Percentiles rank a stretch among this genome's conserved stretches.
Evolutionary conservation across 2,329 filamentous ascomycete genomes (phyloP).

Genomic region (Xylaria hypoxylon): DNA sequence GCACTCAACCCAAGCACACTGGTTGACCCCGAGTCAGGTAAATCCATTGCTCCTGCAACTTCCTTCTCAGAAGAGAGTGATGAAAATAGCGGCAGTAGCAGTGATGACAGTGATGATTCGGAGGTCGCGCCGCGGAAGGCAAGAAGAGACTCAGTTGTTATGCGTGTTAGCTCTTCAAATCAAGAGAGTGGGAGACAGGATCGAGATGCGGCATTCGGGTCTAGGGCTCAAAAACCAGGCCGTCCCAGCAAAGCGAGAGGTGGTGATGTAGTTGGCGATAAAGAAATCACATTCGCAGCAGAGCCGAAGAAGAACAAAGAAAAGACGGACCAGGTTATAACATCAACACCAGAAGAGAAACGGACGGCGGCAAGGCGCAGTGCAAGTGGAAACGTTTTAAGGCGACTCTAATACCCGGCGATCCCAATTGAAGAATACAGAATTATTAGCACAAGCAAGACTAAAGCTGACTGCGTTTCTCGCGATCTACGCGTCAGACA

Average conservation of each 20-base stretch:
- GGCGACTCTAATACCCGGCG: constrained; percentile 66
- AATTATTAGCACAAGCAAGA: constrained; percentile 19
- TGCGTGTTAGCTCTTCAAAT: constrained; percentile 77
- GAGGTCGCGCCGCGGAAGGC: constrained; percentile 46
- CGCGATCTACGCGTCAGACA: constrained; percentile 19
- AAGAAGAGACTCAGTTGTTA: constrained; percentile 58
- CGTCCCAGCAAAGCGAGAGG: constrained; percentile 59
- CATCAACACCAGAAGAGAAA: constrained; percentile 42
- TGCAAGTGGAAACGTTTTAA: constrained; percentile 81
- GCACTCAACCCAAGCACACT: constrained; percentile 89
- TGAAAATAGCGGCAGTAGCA: constrained; percentile 54
- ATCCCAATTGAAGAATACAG: constrained; percentile 25
- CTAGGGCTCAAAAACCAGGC: constrained; percentile 63
- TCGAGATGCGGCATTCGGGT: constrained; percentile 68
- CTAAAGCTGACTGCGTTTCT: constrained; percentile 20
- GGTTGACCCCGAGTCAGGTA: constrained; percentile 51
- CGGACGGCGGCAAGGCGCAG: constrained; percentile 68
- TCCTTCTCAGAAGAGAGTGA: constrained; percentile 62
- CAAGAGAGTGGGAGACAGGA: constrained; percentile 69
- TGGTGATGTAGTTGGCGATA: constrained; percentile 69
- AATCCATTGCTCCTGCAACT: constrained; percentile 48
- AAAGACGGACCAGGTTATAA: constrained; percentile 38
- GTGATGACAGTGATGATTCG: constrained; percentile 55
- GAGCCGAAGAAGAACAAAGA: constrained; percentile 63
- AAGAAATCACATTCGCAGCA: constrained; percentile 79